These are phyloP conservation scores for Clonostachys solani DNA, from an alignment of 2,329 filamentous ascomycete genomes.

Conservation along the genomic window DNA sequence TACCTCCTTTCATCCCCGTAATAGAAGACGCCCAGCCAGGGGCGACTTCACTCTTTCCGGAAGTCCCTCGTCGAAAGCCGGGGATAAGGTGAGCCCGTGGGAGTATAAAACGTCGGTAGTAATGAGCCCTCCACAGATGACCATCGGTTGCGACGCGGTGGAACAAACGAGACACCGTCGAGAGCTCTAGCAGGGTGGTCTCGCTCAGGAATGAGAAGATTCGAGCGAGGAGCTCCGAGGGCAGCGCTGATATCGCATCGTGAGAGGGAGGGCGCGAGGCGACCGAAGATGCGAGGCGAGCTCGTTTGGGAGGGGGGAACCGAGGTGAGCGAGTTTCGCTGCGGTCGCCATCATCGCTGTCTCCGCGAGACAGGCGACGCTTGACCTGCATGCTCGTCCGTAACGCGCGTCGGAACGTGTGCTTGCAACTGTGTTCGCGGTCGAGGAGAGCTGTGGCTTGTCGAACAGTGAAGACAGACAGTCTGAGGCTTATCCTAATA, in stretches of 20 bases:
- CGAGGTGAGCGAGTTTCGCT: neutral
- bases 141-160: slow-evolving; percentile 70
- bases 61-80: slow-evolving; percentile 40
- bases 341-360: neutral
- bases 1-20: neutral
- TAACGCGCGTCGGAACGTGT: neutral
- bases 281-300: neutral
- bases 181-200: slow-evolving; percentile 57
- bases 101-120: slow-evolving; percentile 82
- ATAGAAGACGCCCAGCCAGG: neutral
- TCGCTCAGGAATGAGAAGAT: slow-evolving; percentile 76
- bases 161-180: slow-evolving; percentile 71
- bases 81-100: slow-evolving; percentile 75
- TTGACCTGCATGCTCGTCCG: slow-evolving; percentile 4
- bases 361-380: slow-evolving; percentile 3
- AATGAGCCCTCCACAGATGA: slow-evolving; percentile 86
- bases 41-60: neutral
- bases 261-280: slow-evolving; percentile 2
- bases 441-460: neutral
- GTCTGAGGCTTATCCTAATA: too few relatives aligned
- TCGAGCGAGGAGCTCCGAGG: slow-evolving; percentile 83
- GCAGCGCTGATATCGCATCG: slow-evolving; percentile 69
- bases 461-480: too few relatives aligned
- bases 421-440: neutral
- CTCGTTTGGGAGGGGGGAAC: too few relatives aligned